Base-by-base conservation (phyloP, 257 asterid species). In the Lycium barbarum region DNA sequence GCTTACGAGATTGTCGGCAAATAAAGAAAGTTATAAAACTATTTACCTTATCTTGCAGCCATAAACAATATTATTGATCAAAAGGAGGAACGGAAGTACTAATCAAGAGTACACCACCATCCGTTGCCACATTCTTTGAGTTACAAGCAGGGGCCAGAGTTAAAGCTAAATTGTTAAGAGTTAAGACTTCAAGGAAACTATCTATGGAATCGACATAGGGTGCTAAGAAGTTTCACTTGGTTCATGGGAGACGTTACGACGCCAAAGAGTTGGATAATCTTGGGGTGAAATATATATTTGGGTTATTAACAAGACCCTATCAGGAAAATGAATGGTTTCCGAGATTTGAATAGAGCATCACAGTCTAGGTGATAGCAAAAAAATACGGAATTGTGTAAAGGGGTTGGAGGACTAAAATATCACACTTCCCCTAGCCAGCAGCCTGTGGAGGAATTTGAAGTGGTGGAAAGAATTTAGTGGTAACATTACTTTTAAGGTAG, bases 221-320 rank as follows among this genome's bases (percentile, higher is more conserved):
- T 68, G 51, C 51, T 43, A 36, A 33, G 73, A 66, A 68, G 76
- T 36, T 36, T 47, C 22, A 68, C 51, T 36, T 14, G 51, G 51
- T 68, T 68, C 22, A 7, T 67, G 22, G 13, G 76, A 67, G 51
- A 36, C 22, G 36, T 36, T 36, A 68, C 22, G 7, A 3, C 12
- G 51, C 76, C 51, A 36, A 68, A 35, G 51, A 68, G 76, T 68
- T 36, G 76, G 76, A 68, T 15, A 14, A 12, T 68, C 22, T 68
- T n/a, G 14, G 43, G 18, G 45, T 68, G 76, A 68, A 67, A 68
- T 12, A 36, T 12, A 36, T 68, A 22, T 15, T 14, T 7, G 76
- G 76, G 76, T 36, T 68, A 68, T 35, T 36, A 66, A 36, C 26
- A 68, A 68, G 49, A 36, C 13, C 7, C 76, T 43, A 68, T 68